phyloP scores from a whole-genome alignment of 2,329 filamentous ascomycete species.

The Cladosporium halotolerans region DNA sequence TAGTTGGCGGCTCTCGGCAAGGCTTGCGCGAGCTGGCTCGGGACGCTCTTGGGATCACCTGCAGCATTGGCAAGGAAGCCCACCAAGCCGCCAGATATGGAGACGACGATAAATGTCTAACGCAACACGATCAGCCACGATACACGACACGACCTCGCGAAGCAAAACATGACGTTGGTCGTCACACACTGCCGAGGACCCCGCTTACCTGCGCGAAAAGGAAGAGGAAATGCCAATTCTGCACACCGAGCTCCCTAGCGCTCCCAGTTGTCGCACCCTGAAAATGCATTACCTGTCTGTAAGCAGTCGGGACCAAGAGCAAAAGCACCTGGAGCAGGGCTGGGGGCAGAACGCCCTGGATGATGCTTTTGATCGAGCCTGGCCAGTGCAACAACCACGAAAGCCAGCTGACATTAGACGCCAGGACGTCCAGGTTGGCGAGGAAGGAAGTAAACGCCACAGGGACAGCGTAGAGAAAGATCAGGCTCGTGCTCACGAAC shows the following conservation, averaged over 20 bases:
- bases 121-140: constrained; percentile 36
- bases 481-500: constrained; percentile 62
- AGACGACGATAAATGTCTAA: constrained; percentile 87
- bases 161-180: no score
- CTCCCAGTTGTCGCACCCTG: constrained; percentile 79
- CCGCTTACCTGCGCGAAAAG: constrained; percentile 50
- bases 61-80: constrained; percentile 59
- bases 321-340: constrained; percentile 72
- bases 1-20: constrained; percentile 87
- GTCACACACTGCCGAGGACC: constrained; percentile 25
- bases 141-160: no score
- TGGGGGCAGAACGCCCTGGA: constrained; percentile 84
- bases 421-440: constrained; percentile 67
- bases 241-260: constrained; percentile 73
- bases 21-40: constrained; percentile 67
- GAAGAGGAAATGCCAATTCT: constrained; percentile 88
- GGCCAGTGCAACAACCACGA: constrained; percentile 61
- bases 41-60: constrained; percentile 47
- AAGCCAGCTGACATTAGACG: constrained; percentile 62
- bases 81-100: constrained; percentile 70
- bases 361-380: constrained; percentile 52
- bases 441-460: constrained; percentile 81
- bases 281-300: constrained; percentile 64
- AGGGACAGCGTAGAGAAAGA: constrained; percentile 83
- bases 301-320: constrained; percentile 64